Evolutionary conservation across 345 rosid genomes (phyloP).

Genomic region (Eucalyptus marginata): DNA sequence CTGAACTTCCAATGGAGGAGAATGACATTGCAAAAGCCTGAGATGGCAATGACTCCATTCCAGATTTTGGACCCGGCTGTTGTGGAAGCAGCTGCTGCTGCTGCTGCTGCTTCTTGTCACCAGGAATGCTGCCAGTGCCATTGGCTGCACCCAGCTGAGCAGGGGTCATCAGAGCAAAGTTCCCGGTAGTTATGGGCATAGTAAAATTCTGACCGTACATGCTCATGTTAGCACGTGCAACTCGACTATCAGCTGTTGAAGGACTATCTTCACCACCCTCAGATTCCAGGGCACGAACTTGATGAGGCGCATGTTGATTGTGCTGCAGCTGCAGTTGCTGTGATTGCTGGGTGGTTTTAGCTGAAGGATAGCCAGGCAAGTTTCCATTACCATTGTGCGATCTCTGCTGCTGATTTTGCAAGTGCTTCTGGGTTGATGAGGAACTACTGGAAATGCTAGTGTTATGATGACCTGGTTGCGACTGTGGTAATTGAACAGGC

Average conservation of each 20-base stretch:
- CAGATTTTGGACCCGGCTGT: constrained; percentile 40
- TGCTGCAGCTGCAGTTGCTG: constrained; percentile 49
- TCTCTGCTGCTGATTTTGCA: constrained; percentile 71
- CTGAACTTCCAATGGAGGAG: constrained; percentile 52
- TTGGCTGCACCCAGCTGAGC: constrained; percentile 34
- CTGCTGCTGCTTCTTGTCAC: constrained; percentile 53
- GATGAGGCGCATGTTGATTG: constrained; percentile 49
- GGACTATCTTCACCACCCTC: constrained; percentile 80
- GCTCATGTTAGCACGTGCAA: constrained; percentile 40
- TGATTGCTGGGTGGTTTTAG: constrained; percentile 36
- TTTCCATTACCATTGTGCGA: constrained; percentile 33
- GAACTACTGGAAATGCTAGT: constrained; percentile 61
- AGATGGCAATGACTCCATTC: constrained; percentile 43
- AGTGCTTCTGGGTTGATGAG: constrained; percentile 68
- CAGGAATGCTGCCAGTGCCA: constrained; percentile 15
- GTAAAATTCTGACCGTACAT: constrained; percentile 58
- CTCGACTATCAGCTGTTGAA: constrained; percentile 69
- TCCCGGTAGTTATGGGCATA: constrained; percentile 46
- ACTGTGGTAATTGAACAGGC: constrained; percentile 35
- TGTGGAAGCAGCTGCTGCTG: constrained; percentile 6
- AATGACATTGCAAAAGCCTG: constrained; percentile 93
- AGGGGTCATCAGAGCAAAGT: constrained; percentile 57
- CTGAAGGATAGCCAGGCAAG: constrained; percentile 56
- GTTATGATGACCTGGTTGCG: constrained; percentile 63
- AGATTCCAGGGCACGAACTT: constrained; percentile 38